phyloP scores from a whole-genome alignment of 257 asterid species.

The Primulina tabacum region DNA sequence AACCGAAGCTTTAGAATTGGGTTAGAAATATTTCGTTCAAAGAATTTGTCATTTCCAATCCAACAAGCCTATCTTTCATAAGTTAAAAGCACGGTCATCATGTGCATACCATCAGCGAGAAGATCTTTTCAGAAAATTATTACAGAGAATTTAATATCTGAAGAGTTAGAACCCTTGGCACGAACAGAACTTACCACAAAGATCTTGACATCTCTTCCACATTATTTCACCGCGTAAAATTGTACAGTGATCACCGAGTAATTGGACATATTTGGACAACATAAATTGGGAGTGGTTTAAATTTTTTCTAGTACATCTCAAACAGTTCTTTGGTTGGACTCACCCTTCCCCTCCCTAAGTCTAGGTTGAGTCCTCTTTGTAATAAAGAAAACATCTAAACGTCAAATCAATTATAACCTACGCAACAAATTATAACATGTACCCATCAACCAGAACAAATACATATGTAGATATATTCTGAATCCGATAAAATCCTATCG shows the following conservation, averaged over 20 bases:
- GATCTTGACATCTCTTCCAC: conserved; percentile 11
- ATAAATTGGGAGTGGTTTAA: background rate
- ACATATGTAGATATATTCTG: background rate
- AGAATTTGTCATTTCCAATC: background rate
- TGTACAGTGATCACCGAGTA: background rate
- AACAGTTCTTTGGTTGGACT: background rate
- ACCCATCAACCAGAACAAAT: conserved; percentile 9
- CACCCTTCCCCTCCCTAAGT: too few relatives aligned
- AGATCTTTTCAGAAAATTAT: background rate
- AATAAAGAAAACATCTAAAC: background rate
- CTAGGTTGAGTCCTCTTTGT: too few relatives aligned
- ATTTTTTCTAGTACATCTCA: conserved; percentile 17
- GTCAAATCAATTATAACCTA: conserved; percentile 16
- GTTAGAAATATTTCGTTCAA: too few relatives aligned
- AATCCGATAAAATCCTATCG: conserved; percentile 14
- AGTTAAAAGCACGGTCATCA: background rate
- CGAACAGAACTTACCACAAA: background rate
- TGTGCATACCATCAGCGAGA: background rate
- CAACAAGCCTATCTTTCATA: background rate
- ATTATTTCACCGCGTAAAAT: conserved; percentile 15
- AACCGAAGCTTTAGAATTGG: background rate
- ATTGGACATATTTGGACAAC: conserved; percentile 15
- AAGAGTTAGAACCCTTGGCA: conserved; percentile 1
- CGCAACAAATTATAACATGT: background rate
- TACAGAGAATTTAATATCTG: background rate